Base-by-base conservation (phyloP, 2,329 filamentous ascomycete species). In the Gyromitra esculenta region DNA sequence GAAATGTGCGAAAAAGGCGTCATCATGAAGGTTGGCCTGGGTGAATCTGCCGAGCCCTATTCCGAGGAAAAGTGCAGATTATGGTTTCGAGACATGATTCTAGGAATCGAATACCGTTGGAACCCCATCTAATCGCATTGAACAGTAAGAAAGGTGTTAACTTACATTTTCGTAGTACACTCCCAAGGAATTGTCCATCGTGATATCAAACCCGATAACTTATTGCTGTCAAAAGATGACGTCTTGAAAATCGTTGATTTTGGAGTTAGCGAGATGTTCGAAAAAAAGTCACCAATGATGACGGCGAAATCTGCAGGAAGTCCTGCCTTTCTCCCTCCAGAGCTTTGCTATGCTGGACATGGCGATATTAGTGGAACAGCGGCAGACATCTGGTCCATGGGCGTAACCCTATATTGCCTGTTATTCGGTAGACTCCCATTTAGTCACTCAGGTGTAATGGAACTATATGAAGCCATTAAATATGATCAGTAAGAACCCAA, bases 1-100 rank as follows among this genome's bases (percentile, higher is more conserved):
- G 96, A 99, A 83, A 97, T 97, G 93, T 99, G 96, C 86, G 96
- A 97, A 82, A 97, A 97, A 83, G 96, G 96, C 0, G 95, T 97
- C 25, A 89, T 97, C 66, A 98, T 98, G 94, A 95, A 94, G 81
- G 93, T 99, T 71, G 93, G 93, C 1, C 85, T 98, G n/a, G 91
- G 92, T 75, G 91, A 97, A 81, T 87, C 88, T 73, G 92, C 93
- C 18, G 89, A 91, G 77, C 94, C 96, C 0, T 97, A 97, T 83
- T 87, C 89, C 37, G 89, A 92, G 78, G 93, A 97, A 81, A 87
- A 87, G 68, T 97, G 94, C 82, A 89, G 96, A 65, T 91, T 89
- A 82, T 98, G 93, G 93, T 98, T 99, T 82, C 91, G 96, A 63
- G 95, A 99, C 84, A 87, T 99, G 84, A 93, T 98, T 75, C 84